Evolutionary conservation across 805 yeast species (phyloP), one percentile per base, ranked within the genome.

Genomic region (Barnettozyma pratensis): DNA sequence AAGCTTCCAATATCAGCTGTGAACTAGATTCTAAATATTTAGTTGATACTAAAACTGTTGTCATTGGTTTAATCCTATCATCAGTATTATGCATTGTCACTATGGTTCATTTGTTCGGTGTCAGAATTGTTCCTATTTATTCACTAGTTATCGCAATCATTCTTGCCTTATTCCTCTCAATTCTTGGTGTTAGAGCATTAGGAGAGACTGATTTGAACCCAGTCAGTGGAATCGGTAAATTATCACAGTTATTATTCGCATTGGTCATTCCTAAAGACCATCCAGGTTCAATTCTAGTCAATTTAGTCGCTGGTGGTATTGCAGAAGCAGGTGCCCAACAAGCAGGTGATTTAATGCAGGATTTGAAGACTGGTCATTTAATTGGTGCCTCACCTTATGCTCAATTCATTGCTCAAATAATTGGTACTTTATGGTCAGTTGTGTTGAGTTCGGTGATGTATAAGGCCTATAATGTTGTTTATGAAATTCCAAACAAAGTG

Each of bases 271-370:
- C 96, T 0, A 72, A 73, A 32, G 65, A 72, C 41, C 86, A 83
- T 49, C 95, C 95, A 1, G 90, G 95, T 2, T 79, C 89, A 9
- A 88, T 94, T 5, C 69, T 92, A 38, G 81, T 89, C 41, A 94
- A 92, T 62, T 71, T 92, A 43, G 85, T 92, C 1, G 96, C 97
- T 4, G 99, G 99, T 14, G 99, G 97, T 11, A 83, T 92, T 39
- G 95, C 98, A 1, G 99, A 92, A 69, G 97, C 98, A 0, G 98
- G 98, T 7, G 97, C 99, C 3, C 98, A 94, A 69, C 99, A 92
- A 68, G 97, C 98, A 2, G 98, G 99, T 31, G 99, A 92, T 67
- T 73, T 92, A 61, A 87, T 94, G 96, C 99, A 92, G 70, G 98
- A 94, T 68, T 73, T 92, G 57, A 94, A 94, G 64, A 91, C 99